phyloP scores from a whole-genome alignment of 352 stramenopile species.

The Phytophthora idaei region DNA sequence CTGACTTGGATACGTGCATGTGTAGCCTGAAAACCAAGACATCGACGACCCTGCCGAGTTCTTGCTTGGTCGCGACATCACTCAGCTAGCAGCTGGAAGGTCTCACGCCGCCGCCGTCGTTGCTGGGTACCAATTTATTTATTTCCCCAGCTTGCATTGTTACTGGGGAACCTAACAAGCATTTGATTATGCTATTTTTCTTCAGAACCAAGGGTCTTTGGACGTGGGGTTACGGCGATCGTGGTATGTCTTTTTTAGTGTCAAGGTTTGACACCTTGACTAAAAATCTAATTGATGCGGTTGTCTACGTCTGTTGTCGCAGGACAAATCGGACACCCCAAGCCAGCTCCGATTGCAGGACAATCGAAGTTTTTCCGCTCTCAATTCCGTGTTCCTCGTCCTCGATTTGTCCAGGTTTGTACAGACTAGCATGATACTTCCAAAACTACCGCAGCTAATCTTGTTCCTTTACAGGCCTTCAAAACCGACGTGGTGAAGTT shows the following conservation, averaged over 20 bases:
- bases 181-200: constrained; percentile 8
- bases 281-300: background rate
- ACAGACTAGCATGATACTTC: background rate
- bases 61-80: constrained; percentile 74
- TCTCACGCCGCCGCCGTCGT: constrained; percentile 62
- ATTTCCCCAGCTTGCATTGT: background rate
- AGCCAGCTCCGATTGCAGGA: constrained; percentile 47
- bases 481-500: constrained; percentile 57
- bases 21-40: constrained; percentile 51
- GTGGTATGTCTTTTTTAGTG: constrained; percentile 27
- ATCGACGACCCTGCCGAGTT: constrained; percentile 77
- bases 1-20: constrained; percentile 12
- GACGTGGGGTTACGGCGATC: constrained; percentile 79
- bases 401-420: constrained; percentile 69
- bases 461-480: constrained; percentile 44
- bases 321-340: constrained; percentile 75
- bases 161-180: background rate
- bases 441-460: background rate
- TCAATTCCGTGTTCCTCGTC: constrained; percentile 73
- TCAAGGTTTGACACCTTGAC: background rate
- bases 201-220: constrained; percentile 68
- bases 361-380: constrained; percentile 85
- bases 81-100: constrained; percentile 58
- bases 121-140: constrained; percentile 40
- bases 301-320: background rate